Base-by-base conservation (phyloP, 2,329 filamentous ascomycete genomes). In the Aaosphaeria arxii region DNA sequence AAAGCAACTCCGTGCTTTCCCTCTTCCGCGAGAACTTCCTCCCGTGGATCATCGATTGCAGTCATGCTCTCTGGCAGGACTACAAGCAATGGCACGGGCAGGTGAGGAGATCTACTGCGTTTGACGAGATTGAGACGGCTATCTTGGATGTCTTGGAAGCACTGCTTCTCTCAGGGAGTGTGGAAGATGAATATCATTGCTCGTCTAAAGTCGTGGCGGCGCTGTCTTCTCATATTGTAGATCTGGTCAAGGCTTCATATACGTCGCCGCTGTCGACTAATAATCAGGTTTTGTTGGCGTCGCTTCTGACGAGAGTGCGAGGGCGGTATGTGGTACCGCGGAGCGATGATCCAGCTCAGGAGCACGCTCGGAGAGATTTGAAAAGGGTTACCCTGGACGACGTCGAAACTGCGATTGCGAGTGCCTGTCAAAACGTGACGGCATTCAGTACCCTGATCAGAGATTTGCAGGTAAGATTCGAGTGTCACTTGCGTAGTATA, bases 391-490 rank as follows among this genome's bases (percentile, higher is more conserved):
- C 17, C 29, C 33, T 47, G 30, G 38, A 62, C 5, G 39, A 48
- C 6, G 11, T 67, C 13, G 53, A 61, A 35, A 47, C 56, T 7
- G 47, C n/a, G 6, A 48, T 66, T 24, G 11, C 47, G 30, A 43
- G 44, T 24, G 46, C 60, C 1, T 68, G 63, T 41, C 54, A 57
- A 7, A 52, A 66, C 28, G 30, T 36, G 1, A 47, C 53, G 24
- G 44, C 44, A 6, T 54, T 67, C 11, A 51, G 43, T 4, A 42
- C 35, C 3, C 42, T 71, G 11, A 47, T 59, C 2, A 59, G 54
- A 48, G 64, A 71, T 41, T 42, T 71, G 41, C 63, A 69, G 57
- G 68, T 70, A 59, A 32, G 60, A 6, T 11, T 36, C n/a, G 5
- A 13, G n/a, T 33, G 6, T 13, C 4, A 5, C 6, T 9, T n/a